Evolutionary conservation across 305 asterid species (phyloP).

Genomic region (Euphrasia arctica): DNA sequence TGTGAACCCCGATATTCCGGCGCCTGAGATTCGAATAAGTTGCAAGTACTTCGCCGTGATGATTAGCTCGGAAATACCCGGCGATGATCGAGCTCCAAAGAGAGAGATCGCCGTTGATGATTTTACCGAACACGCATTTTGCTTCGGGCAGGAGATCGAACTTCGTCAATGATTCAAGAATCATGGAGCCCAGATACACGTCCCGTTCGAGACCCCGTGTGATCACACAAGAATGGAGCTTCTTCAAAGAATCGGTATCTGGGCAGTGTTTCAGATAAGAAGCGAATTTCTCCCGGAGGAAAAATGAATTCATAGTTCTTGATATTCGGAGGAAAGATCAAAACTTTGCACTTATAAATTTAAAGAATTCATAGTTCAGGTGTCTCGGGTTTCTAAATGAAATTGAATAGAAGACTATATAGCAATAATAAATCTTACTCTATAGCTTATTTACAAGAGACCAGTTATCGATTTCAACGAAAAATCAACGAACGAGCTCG

Average conservation of each 20-base stretch:
- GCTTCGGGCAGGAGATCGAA: conserved; percentile 43
- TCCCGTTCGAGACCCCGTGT: conserved; percentile 38
- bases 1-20: conserved; percentile 30
- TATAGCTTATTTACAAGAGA: background rate
- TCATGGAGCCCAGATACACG: conserved; percentile 43
- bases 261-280: conserved; percentile 36
- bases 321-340: too few relatives aligned
- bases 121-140: conserved; percentile 33
- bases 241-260: conserved; percentile 29
- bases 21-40: conserved; percentile 36
- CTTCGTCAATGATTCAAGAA: conserved; percentile 35
- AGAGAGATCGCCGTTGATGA: conserved; percentile 27
- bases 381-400: background rate
- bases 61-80: conserved; percentile 38
- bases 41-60: conserved; percentile 35
- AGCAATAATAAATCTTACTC: background rate
- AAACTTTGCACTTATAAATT: too few relatives aligned
- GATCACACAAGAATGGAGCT: conserved; percentile 42
- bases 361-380: too few relatives aligned
- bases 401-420: background rate
- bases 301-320: background rate
- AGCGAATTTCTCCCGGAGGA: conserved; percentile 28
- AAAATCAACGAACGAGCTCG: conserved; percentile 23
- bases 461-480: conserved; percentile 30
- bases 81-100: conserved; percentile 44